Base-by-base conservation (phyloP, 345 rosid species). In the Angophora floribunda region DNA sequence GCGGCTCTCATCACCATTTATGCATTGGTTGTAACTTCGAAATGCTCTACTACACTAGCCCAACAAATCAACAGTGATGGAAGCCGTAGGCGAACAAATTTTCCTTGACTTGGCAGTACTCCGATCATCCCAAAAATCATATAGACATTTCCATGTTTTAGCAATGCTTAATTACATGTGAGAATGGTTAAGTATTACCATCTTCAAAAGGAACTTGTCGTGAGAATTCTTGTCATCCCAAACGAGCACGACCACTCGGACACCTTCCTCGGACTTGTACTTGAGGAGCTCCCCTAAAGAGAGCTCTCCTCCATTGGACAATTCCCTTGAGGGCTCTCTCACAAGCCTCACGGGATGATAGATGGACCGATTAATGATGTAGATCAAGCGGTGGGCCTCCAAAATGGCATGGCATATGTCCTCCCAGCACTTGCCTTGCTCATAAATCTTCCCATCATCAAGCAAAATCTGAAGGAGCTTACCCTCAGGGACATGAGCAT, bases 201-300 rank as follows among this genome's bases (percentile, higher is more conserved):
- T 95, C 90, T 94, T 95, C 80, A 95, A 84, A 14, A 92, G 93
- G 28, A 91, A 88, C 86, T 91, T 95, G 93, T 95, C 94, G 63
- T 94, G 98, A 1, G 98, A 95, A 87, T 96, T 95, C 89, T 94
- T 95, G 85, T 95, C 96, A 51, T 95, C 98, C 98, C 96, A 95
- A 52, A 95, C 88, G 63, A 95, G 89, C 92, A 95, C 4, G 51
- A 92, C 88, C 86, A 95, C 96, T 3, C 95, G 94, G 52, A 36
- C 41, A 36, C 41, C 3, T 4, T 36, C 41, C 41, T 36, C 91
- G 4, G 97, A 95, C 91, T 95, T 95, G 87, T 92, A 91, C 89
- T 95, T 94, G 89, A 94, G 78, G 89, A 95, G 89, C 63, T 95
- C 97, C 57, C 97, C 96, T 6, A 95, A 87, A 21, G 93, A 87